A percentile compares a stretch with the other conserved stretches of the same genome.
phyloP scores from a whole-genome alignment of 306 rosid genomes.

The Gleditsia sinensis region DNA sequence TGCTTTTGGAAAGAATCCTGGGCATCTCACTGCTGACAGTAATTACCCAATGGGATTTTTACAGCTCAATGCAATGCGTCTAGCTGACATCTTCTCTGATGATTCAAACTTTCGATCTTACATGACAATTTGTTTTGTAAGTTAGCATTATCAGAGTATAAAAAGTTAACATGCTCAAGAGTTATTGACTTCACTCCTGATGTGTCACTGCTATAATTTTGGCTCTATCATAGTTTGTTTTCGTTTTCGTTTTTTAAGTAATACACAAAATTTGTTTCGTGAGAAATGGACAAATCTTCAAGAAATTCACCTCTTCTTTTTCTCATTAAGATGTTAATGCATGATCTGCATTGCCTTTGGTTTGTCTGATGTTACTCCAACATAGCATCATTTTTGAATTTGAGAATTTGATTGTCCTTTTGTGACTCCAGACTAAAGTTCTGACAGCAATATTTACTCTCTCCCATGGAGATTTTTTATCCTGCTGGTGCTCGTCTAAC shows the following conservation, averaged over 20 bases:
- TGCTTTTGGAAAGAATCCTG: constrained; percentile 65
- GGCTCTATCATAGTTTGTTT: background rate
- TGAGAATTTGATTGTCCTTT: constrained; percentile 43
- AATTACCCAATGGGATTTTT: constrained; percentile 74
- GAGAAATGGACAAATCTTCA: background rate
- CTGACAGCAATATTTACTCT: constrained; percentile 86
- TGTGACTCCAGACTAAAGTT: constrained; percentile 82
- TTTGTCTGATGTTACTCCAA: constrained; percentile 23
- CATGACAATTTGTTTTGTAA: constrained; percentile 75
- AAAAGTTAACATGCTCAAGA: constrained; percentile 24
- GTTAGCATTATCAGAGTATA: constrained; percentile 38
- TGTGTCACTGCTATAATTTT: constrained; percentile 14
- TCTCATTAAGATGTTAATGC: constrained; percentile 23
- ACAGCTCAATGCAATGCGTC: constrained; percentile 98
- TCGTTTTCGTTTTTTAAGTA: background rate
- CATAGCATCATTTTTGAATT: constrained; percentile 14
- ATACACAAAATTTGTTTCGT: constrained; percentile 4
- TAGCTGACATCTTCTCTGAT: constrained; percentile 89
- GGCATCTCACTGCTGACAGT: constrained; percentile 45
- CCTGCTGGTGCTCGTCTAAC: constrained; percentile 94
- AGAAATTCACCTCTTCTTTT: constrained; percentile 8
- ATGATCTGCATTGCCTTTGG: constrained; percentile 32
- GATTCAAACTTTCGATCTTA: constrained; percentile 92
- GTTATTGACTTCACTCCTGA: constrained; percentile 1
- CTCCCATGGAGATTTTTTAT: constrained; percentile 79